These are phyloP conservation scores for Mycena rosella DNA, from an alignment of 768 basidiomycete species.

Conservation along the genomic window DNA sequence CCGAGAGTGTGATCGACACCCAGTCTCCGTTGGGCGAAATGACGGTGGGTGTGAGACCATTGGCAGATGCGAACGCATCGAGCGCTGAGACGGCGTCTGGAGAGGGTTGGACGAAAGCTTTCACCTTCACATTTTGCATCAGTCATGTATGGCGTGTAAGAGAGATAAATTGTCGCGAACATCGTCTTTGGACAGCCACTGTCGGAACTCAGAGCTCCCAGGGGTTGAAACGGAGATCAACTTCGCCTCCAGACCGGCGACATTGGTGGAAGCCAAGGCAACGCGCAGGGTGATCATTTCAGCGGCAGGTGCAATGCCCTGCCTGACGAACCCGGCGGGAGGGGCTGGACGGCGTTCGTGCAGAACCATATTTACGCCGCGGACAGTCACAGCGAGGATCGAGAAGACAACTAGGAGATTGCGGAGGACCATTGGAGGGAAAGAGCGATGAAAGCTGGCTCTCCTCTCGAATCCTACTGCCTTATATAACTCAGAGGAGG, in stretches of 20 bases:
- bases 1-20: conserved; percentile 16
- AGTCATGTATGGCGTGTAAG: background rate
- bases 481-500: too few relatives aligned
- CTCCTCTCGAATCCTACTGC: too few relatives aligned
- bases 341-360: background rate
- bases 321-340: background rate
- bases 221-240: conserved; percentile 5
- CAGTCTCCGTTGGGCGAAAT: conserved; percentile 21
- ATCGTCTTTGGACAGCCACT: conserved; percentile 20
- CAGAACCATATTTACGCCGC: background rate
- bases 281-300: conserved; percentile 6
- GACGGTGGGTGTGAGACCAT: conserved; percentile 8
- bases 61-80: conserved; percentile 14
- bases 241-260: conserved; percentile 5
- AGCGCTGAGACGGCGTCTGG: conserved; percentile 7
- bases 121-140: conserved; percentile 4
- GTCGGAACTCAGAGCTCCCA: conserved; percentile 9
- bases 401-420: background rate
- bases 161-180: background rate
- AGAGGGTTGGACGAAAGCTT: conserved; percentile 11
- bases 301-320: background rate
- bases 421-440: background rate
- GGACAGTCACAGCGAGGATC: background rate
- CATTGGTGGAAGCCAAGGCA: conserved; percentile 4
- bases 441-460: too few relatives aligned